Percentiles rank a stretch among this genome's conserved stretches.
Evolutionary conservation across 2,329 filamentous ascomycete genomes (phyloP).

Genomic region (Colletotrichum sp.): DNA sequence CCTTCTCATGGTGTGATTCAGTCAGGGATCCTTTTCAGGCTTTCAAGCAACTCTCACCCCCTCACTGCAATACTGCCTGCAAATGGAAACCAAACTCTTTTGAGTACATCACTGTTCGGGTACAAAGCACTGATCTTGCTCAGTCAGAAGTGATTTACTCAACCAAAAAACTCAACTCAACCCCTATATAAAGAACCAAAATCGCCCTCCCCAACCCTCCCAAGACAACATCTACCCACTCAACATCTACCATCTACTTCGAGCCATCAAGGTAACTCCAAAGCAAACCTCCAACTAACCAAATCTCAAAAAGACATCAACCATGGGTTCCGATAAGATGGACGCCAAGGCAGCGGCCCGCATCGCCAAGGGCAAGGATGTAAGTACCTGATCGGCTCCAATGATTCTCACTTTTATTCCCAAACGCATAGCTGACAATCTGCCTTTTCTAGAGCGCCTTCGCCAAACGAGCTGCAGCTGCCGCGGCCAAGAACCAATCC

Average conservation of each 20-base stretch:
- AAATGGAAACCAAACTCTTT: fast-evolving
- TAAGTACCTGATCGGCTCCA: not conserved
- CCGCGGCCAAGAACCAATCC: not conserved
- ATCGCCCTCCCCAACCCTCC: not conserved
- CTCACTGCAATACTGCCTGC: fast-evolving
- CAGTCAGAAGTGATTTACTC: not conserved
- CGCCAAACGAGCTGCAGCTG: not conserved
- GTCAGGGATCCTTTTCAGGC: too few relatives aligned
- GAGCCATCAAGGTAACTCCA: not conserved
- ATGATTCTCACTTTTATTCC: not conserved
- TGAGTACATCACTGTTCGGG: not conserved
- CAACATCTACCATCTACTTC: not conserved
- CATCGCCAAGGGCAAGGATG: not conserved
- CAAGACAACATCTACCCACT: fast-evolving
- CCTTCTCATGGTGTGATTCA: too few relatives aligned
- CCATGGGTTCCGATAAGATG: not conserved
- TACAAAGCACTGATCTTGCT: fast-evolving
- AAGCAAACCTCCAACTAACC: not conserved
- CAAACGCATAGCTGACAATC: not conserved
- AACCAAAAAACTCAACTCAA: not conserved
- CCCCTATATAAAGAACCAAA: not conserved
- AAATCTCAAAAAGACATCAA: not conserved
- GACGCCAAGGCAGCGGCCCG: not conserved
- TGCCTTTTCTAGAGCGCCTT: not conserved
- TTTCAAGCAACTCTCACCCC: fast-evolving